These are phyloP conservation scores for Detonula confervacea DNA, from an alignment of 352 stramenopile species.

Conservation along the genomic window DNA sequence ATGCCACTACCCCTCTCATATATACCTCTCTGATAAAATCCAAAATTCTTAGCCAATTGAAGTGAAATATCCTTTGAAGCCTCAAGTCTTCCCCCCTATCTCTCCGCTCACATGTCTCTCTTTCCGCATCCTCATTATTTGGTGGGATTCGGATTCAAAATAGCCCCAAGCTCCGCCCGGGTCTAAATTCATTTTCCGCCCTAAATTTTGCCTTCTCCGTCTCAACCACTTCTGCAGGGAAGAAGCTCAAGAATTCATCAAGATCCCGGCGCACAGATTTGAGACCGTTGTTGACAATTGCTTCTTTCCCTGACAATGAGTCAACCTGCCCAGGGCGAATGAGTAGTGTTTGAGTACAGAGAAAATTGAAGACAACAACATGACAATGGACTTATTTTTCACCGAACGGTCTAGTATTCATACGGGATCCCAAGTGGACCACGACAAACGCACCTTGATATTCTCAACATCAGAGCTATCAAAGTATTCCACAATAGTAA, in stretches of 20 bases:
- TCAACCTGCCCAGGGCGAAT: slow-evolving; percentile 41
- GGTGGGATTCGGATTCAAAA: slow-evolving; percentile 72
- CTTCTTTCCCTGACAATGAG: slow-evolving; percentile 73
- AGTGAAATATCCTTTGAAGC: too few species aligned
- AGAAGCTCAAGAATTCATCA: slow-evolving; percentile 80
- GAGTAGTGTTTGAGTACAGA: background rate
- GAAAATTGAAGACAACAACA: background rate
- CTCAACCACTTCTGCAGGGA: slow-evolving; percentile 62
- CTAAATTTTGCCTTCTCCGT: slow-evolving; percentile 56
- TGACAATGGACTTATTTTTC: too few species aligned
- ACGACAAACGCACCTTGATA: slow-evolving; percentile 73
- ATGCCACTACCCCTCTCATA: too few species aligned
- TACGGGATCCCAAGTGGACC: background rate
- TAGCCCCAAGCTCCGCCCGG: slow-evolving; percentile 61
- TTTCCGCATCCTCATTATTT: too few species aligned
- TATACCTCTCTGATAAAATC: too few species aligned
- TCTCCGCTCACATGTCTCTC: too few species aligned
- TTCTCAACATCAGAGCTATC: slow-evolving; percentile 82
- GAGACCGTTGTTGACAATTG: slow-evolving; percentile 76
- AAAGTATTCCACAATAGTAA: slow-evolving; percentile 87
- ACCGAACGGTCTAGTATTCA: background rate
- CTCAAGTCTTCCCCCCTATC: too few species aligned
- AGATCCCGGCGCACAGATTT: slow-evolving; percentile 65
- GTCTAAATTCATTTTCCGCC: slow-evolving; percentile 82
- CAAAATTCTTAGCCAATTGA: too few species aligned